A percentile compares a stretch with the other conserved stretches of the same genome.
phyloP scores from a whole-genome alignment of 495 filamentous ascomycete genomes.

The Penicillium parvum region DNA sequence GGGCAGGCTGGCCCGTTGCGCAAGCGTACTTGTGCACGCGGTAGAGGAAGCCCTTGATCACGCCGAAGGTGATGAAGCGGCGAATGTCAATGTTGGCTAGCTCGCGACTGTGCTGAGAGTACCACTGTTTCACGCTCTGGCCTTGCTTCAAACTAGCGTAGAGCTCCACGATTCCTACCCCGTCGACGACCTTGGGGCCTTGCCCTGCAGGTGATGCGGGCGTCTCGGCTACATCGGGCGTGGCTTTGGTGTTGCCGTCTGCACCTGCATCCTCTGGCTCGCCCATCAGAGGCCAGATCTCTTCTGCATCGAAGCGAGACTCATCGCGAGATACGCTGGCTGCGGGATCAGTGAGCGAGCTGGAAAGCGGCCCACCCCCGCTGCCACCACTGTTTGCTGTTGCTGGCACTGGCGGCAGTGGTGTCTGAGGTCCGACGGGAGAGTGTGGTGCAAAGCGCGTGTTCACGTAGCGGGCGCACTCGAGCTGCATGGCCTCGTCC shows the following conservation, averaged over 20 bases:
- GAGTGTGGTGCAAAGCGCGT: constrained; percentile 37
- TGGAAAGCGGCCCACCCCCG: constrained; percentile 11
- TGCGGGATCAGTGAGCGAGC: constrained; percentile 17
- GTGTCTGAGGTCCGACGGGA: constrained; percentile 22
- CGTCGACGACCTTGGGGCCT: constrained; percentile 28
- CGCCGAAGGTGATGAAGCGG: constrained; percentile 88
- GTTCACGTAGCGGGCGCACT: constrained; percentile 80
- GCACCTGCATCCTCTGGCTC: constrained; percentile 15
- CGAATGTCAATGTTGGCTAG: constrained; percentile 77
- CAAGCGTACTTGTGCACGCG: constrained; percentile 88
- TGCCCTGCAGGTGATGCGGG: constrained; percentile 3
- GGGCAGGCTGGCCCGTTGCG: constrained; percentile 45
- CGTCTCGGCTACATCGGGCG: constrained; percentile 4
- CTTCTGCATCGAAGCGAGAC: constrained; percentile 34
- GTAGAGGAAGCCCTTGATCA: constrained; percentile 94
- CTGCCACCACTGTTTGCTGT: constrained; percentile 10
- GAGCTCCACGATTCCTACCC: constrained; percentile 49
- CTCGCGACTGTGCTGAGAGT: constrained; percentile 61
- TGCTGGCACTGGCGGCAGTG: constrained; percentile 11
- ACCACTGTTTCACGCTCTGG: constrained; percentile 77
- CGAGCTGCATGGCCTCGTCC: constrained; percentile 66
- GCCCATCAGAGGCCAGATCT: constrained; percentile 42
- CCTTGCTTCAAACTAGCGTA: constrained; percentile 77
- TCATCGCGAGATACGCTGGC: constrained; percentile 20
- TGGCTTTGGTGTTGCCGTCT: constrained; percentile 18